Percentiles rank a stretch among this genome's conserved stretches.
Conservation (phyloP, 2,329 filamentous ascomycete genomes). For the Clarireedia paspali region DNA sequence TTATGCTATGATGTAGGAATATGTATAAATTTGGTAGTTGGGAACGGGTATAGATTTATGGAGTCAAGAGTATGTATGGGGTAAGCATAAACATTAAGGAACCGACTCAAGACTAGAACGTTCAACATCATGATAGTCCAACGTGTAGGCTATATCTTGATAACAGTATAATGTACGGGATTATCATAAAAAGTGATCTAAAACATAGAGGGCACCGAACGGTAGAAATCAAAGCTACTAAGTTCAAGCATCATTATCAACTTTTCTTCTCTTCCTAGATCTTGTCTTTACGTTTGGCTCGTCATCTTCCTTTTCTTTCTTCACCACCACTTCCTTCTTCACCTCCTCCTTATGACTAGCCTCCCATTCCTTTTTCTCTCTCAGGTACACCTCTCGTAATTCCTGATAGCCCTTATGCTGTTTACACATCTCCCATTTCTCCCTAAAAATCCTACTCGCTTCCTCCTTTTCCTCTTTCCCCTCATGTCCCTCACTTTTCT, state of each 20-base stretch:
- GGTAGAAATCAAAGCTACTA: no score
- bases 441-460: slow-evolving; percentile 41
- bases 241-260: not conserved
- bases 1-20: no score
- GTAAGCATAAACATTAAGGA: no score
- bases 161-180: no score
- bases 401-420: not conserved
- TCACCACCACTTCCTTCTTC: not conserved
- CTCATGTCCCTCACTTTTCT: slow-evolving; percentile 37
- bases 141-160: no score
- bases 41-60: no score
- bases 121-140: no score
- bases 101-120: no score
- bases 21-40: no score
- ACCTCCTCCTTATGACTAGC: not conserved
- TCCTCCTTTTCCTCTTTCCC: slow-evolving; percentile 42
- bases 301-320: not conserved
- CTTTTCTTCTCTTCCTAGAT: not conserved
- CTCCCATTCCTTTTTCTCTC: not conserved
- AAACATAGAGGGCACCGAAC: no score
- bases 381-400: not conserved
- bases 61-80: no score
- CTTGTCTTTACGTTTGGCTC: not conserved
- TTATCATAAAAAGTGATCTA: no score
- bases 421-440: slow-evolving; percentile 33